These are phyloP conservation scores for Kernera saxatilis DNA, from an alignment of 345 rosid genomes.

Conservation along the genomic window DNA sequence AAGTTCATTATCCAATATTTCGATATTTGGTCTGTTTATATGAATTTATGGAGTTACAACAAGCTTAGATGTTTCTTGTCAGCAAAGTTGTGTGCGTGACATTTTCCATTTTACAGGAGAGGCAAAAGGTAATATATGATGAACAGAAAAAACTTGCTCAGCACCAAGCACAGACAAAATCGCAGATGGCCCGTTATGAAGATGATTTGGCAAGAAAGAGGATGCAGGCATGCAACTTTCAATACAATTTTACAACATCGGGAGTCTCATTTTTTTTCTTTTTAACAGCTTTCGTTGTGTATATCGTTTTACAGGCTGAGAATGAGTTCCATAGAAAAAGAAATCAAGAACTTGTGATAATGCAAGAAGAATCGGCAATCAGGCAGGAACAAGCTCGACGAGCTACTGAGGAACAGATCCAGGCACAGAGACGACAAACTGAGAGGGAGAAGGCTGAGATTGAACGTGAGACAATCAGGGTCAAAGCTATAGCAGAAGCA, in stretches of 20 bases:
- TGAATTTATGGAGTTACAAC: neutral
- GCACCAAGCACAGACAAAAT: slow-evolving; percentile 93
- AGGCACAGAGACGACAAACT: slow-evolving; percentile 85
- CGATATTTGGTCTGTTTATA: neutral
- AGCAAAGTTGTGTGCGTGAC: slow-evolving; percentile 7
- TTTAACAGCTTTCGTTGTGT: slow-evolving; percentile 1
- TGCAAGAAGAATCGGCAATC: slow-evolving; percentile 88
- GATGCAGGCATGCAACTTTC: slow-evolving; percentile 70
- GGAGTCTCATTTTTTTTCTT: neutral
- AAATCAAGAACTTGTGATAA: slow-evolving; percentile 92
- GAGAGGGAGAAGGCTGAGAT: slow-evolving; percentile 98
- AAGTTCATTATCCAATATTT: neutral
- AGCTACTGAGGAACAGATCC: slow-evolving; percentile 97
- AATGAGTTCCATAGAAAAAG: slow-evolving; percentile 83
- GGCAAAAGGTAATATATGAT: slow-evolving; percentile 80
- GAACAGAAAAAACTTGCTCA: slow-evolving; percentile 89
- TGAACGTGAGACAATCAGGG: slow-evolving; percentile 92
- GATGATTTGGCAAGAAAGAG: slow-evolving; percentile 96
- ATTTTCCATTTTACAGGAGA: slow-evolving; percentile 57
- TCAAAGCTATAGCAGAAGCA: slow-evolving; percentile 94
- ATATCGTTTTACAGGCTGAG: slow-evolving; percentile 55
- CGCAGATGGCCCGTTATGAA: slow-evolving; percentile 96
- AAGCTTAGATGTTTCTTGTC: neutral
- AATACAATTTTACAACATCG: neutral
- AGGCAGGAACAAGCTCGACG: slow-evolving; percentile 93